These are phyloP conservation scores for Raphanus raphanistrum DNA, from an alignment of 345 rosid species.

Conservation along the genomic window DNA sequence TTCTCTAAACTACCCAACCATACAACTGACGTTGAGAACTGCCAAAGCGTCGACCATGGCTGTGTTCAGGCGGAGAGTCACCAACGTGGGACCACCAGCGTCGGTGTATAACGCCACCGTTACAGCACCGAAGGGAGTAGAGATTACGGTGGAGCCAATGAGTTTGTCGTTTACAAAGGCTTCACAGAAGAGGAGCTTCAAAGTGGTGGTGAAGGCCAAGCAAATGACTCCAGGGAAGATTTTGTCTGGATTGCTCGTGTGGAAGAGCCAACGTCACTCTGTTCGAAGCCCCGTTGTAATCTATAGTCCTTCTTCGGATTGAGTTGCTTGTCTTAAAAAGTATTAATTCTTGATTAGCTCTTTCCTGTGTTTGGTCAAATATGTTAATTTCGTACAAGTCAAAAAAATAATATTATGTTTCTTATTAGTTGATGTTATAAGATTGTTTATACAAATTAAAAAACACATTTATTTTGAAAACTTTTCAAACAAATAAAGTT, in stretches of 20 bases:
- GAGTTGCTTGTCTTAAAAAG: not conserved
- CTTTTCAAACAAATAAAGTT: too few relatives aligned
- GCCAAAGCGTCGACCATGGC: conserved; percentile 40
- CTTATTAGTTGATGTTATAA: too few relatives aligned
- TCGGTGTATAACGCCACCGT: conserved; percentile 62
- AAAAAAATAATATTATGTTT: not conserved
- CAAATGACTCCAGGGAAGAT: conserved; percentile 41
- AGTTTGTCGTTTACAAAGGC: conserved; percentile 52
- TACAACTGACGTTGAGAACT: conserved; percentile 53
- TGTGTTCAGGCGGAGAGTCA: conserved; percentile 64
- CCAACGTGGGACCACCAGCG: conserved; percentile 62
- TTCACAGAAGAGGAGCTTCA: conserved; percentile 61
- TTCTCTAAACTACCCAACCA: conserved; percentile 81
- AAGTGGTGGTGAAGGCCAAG: conserved; percentile 66
- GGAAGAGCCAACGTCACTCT: conserved; percentile 56
- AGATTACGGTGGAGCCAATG: conserved; percentile 57
- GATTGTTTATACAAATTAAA: too few relatives aligned
- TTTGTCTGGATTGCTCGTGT: conserved; percentile 62
- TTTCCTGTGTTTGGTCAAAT: not conserved
- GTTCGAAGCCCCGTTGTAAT: conserved; percentile 82
- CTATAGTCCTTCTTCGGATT: conserved; percentile 30
- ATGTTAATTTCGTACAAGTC: not conserved
- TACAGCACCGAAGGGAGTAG: conserved; percentile 61
- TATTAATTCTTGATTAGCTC: not conserved
- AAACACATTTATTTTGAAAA: not conserved